A percentile compares a stretch with the other conserved stretches of the same genome.
These are phyloP conservation scores for Ophiocordyceps sinensis DNA, from an alignment of 2,329 filamentous ascomycete species.

Conservation along the genomic window DNA sequence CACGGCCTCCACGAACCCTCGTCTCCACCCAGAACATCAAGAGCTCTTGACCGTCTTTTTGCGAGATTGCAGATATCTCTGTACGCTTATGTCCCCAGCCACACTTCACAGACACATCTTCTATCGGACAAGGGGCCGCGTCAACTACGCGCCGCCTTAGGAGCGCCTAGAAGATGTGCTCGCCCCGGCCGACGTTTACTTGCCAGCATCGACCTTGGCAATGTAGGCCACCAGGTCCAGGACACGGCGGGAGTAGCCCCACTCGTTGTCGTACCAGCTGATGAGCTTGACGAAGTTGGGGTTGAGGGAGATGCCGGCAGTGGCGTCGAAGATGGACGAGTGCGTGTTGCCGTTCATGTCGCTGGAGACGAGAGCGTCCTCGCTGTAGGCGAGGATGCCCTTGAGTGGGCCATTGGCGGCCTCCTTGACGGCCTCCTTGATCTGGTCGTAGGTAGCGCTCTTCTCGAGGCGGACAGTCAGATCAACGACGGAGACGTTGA, in stretches of 20 bases:
- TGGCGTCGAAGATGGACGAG: conserved; percentile 98
- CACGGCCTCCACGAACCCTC: no score
- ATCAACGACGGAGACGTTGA: conserved; percentile 99
- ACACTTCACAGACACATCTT: no score
- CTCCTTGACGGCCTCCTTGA: conserved; percentile 84
- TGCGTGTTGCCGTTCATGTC: conserved; percentile 85
- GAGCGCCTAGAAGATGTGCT: no score
- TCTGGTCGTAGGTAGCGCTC: conserved; percentile 72
- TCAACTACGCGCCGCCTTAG: no score
- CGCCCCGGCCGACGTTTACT: conserved; percentile 21
- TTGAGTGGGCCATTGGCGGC: conserved; percentile 73
- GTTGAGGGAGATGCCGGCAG: conserved; percentile 98
- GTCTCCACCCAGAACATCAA: no score
- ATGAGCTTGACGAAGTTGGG: conserved; percentile 98
- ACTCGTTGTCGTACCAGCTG: conserved; percentile 99
- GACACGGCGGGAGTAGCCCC: conserved; percentile 96
- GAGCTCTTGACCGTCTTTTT: no score
- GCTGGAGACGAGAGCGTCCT: conserved; percentile 90
- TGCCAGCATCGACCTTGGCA: conserved; percentile 56
- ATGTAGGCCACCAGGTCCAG: conserved; percentile 70
- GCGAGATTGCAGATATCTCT: no score
- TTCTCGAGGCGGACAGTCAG: conserved; percentile 91
- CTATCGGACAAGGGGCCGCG: neutral
- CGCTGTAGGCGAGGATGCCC: conserved; percentile 87
- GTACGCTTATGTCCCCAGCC: no score